Percentiles rank a stretch among this genome's conserved stretches.
phyloP scores from a whole-genome alignment of 176 grass and related monocot species.

The Themeda triandra region DNA sequence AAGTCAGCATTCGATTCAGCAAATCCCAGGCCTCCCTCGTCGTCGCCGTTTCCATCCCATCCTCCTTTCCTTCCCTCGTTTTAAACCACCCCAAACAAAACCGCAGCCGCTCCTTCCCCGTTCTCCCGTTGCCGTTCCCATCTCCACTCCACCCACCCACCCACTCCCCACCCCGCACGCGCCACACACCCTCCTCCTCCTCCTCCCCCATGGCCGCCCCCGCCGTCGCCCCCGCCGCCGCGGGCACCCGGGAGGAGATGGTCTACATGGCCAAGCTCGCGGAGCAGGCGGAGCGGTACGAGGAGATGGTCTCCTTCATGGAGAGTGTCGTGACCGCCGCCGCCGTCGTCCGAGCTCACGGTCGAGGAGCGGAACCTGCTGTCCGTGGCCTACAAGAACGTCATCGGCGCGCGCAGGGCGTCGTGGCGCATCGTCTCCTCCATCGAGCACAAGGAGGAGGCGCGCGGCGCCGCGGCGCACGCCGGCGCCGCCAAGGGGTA shows the following conservation, averaged over 20 bases:
- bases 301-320: constrained; percentile 99
- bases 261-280: constrained; percentile 98
- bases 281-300: constrained; percentile 98
- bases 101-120: too few relatives aligned
- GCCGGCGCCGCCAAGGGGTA: constrained; percentile 55
- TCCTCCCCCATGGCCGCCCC: neutral
- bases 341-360: constrained; percentile 57
- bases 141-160: constrained; percentile 1
- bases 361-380: constrained; percentile 98
- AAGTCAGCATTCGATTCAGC: too few relatives aligned
- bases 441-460: constrained; percentile 98
- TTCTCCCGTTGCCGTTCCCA: constrained; percentile 18
- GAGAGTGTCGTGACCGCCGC: constrained; percentile 72
- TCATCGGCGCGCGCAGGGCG: constrained; percentile 86
- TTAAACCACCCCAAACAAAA: too few relatives aligned
- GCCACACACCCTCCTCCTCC: constrained; percentile 28
- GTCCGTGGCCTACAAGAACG: constrained; percentile 98
- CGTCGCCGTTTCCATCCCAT: too few relatives aligned
- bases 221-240: too few relatives aligned
- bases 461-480: constrained; percentile 60
- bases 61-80: too few relatives aligned
- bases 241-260: constrained; percentile 63
- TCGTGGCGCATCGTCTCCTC: constrained; percentile 98
- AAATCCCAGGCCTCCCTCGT: too few relatives aligned
- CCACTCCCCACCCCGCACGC: constrained; percentile 11